Conservation (phyloP, 2,329 filamentous ascomycete species). For the Byssoonygena ceratinophila region DNA sequence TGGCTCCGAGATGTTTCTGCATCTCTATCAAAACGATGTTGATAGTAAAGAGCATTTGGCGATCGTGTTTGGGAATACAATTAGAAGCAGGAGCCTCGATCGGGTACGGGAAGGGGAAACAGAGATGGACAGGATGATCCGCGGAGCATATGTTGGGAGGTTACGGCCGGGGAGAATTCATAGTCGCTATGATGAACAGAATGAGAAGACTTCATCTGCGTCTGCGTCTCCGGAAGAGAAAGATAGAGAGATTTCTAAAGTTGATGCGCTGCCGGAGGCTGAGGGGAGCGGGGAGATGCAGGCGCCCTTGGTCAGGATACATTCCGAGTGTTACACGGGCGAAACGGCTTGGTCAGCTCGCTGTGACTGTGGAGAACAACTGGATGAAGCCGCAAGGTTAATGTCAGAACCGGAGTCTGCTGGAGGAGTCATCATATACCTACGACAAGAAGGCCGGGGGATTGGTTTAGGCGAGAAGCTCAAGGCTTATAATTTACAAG, state of each 20-base stretch:
- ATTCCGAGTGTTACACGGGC: constrained; percentile 96
- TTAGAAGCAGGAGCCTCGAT: constrained; percentile 56
- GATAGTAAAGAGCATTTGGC: constrained; percentile 95
- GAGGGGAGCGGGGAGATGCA: neutral
- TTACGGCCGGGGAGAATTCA: constrained; percentile 75
- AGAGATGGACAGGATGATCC: constrained; percentile 63
- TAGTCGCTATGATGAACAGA: constrained; percentile 50
- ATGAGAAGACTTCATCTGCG: neutral
- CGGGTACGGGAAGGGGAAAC: constrained; percentile 38
- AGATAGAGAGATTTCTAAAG: constrained; percentile 14
- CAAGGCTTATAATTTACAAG: constrained; percentile 96
- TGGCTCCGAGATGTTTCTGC: constrained; percentile 92
- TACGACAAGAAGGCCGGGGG: constrained; percentile 89
- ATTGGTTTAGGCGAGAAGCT: constrained; percentile 93
- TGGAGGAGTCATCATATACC: constrained; percentile 87
- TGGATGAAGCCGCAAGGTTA: constrained; percentile 87
- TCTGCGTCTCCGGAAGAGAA: constrained; percentile 15
- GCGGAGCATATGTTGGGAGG: constrained; percentile 82
- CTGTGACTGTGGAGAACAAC: constrained; percentile 94
- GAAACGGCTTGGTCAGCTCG: constrained; percentile 97
- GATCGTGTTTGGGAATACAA: constrained; percentile 86
- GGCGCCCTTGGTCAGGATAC: constrained; percentile 78
- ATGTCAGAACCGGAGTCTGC: constrained; percentile 50
- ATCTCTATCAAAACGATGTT: constrained; percentile 83
- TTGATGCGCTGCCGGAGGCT: constrained; percentile 4